phyloP scores from a whole-genome alignment of 805 yeast species.

The Saturnispora dispora region DNA sequence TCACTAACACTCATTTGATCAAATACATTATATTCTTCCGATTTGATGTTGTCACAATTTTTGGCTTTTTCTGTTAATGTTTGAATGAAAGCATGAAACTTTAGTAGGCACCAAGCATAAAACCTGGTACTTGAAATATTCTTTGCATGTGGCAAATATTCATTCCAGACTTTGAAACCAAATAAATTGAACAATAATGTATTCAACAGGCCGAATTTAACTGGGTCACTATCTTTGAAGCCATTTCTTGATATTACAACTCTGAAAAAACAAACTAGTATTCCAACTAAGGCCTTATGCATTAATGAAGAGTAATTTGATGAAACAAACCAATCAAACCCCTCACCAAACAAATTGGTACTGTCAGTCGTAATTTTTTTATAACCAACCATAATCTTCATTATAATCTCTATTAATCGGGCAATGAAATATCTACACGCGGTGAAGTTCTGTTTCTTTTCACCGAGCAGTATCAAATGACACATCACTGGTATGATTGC shows the following conservation, averaged over 20 bases:
- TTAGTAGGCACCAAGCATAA: conserved; percentile 59
- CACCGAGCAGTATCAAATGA: conserved; percentile 34
- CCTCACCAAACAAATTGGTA: conserved; percentile 23
- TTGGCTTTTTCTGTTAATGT: conserved; percentile 2
- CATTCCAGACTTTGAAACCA: conserved; percentile 3
- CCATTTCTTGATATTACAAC: conserved; percentile 22
- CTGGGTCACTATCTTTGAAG: conserved; percentile 4
- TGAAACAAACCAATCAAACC: conserved; percentile 32
- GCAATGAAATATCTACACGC: conserved; percentile 30
- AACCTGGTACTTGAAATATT: conserved; percentile 45
- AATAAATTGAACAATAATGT: conserved; percentile 5
- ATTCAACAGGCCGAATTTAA: conserved; percentile 2
- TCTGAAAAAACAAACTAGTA: conserved; percentile 23
- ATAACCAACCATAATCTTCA: conserved; percentile 31
- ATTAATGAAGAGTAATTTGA: conserved; percentile 30
- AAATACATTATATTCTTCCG: conserved; percentile 2
- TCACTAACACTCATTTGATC: conserved; percentile 4
- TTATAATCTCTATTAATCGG: conserved; percentile 25
- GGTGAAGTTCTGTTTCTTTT: conserved; percentile 20
- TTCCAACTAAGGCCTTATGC: conserved; percentile 27
- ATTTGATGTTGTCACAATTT: background rate
- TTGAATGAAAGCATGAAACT: conserved; percentile 35
- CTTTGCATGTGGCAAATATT: conserved; percentile 5
- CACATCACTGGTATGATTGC: conserved; percentile 33
- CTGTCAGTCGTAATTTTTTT: conserved; percentile 26